Percentiles rank a stretch among this genome's conserved stretches.
Evolutionary conservation across 306 rosid genomes (phyloP).

Genomic region (Rosa lucieae): DNA sequence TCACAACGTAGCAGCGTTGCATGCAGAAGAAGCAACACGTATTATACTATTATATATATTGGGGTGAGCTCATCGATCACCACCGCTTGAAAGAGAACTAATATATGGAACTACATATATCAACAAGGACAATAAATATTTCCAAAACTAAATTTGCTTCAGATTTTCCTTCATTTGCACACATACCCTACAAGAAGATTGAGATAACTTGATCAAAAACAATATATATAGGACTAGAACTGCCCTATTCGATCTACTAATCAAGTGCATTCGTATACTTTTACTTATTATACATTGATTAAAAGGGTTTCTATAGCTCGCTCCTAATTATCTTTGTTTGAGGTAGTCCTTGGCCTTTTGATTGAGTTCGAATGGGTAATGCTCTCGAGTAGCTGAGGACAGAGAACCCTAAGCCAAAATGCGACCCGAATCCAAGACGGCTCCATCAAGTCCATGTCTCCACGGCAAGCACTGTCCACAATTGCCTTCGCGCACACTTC

Average conservation of each 20-base stretch:
- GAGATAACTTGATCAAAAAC: neutral
- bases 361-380: neutral
- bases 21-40: slow-evolving; percentile 26
- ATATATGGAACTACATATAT: too few relatives aligned
- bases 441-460: slow-evolving; percentile 37
- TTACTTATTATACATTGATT: neutral
- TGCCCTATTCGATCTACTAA: neutral
- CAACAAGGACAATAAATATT: too few relatives aligned
- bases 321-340: neutral
- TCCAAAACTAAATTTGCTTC: too few relatives aligned
- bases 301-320: too few relatives aligned
- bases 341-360: slow-evolving; percentile 5
- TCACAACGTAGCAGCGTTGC: slow-evolving; percentile 24
- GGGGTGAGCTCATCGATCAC: neutral
- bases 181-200: too few relatives aligned
- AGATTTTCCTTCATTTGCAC: too few relatives aligned
- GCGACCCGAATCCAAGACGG: slow-evolving; percentile 28
- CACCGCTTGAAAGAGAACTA: neutral
- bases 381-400: slow-evolving; percentile 14
- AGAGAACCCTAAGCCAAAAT: slow-evolving; percentile 9
- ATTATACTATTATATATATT: neutral
- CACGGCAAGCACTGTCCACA: slow-evolving; percentile 36
- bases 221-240: neutral
- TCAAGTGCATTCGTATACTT: neutral
- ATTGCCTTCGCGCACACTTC: slow-evolving; percentile 30